Percentiles rank a stretch among this genome's conserved stretches.
Conservation (phyloP, 179 eudicot species). For the Carnegiea gigantea region DNA sequence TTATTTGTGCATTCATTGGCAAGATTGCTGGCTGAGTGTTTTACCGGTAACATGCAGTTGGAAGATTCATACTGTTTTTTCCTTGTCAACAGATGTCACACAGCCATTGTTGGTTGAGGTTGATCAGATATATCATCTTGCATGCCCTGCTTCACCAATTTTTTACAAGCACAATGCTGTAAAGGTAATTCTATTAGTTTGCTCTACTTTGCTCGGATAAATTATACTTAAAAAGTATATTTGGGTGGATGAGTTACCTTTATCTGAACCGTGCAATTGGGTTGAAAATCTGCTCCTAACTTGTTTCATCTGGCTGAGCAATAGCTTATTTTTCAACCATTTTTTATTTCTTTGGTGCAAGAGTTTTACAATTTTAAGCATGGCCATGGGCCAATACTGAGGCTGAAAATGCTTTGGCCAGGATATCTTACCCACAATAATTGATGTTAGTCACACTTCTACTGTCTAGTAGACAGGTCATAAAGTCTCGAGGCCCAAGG, state of each 20-base stretch:
- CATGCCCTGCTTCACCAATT: constrained; percentile 97
- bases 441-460: not conserved
- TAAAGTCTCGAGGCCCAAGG: not conserved
- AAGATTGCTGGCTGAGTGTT: not conserved
- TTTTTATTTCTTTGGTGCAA: not conserved
- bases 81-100: constrained; percentile 66
- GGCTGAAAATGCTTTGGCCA: no score
- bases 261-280: constrained; percentile 8
- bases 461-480: not conserved
- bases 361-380: not conserved
- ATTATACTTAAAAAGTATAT: not conserved
- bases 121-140: constrained; percentile 94
- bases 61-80: not conserved
- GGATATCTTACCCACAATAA: not conserved
- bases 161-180: constrained; percentile 96
- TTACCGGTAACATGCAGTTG: not conserved
- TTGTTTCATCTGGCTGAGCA: constrained; percentile 1
- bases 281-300: constrained; percentile 9
- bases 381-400: not conserved
- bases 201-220: not conserved
- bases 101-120: constrained; percentile 86
- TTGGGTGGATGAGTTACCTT: not conserved
- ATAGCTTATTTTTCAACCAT: not conserved
- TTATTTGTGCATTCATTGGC: not conserved
- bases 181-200: constrained; percentile 46